Percentiles rank a stretch among this genome's conserved stretches.
Evolutionary conservation across 1,284 basidiomycete genomes (phyloP).

Genomic region (Rhodotorula glutinis): DNA sequence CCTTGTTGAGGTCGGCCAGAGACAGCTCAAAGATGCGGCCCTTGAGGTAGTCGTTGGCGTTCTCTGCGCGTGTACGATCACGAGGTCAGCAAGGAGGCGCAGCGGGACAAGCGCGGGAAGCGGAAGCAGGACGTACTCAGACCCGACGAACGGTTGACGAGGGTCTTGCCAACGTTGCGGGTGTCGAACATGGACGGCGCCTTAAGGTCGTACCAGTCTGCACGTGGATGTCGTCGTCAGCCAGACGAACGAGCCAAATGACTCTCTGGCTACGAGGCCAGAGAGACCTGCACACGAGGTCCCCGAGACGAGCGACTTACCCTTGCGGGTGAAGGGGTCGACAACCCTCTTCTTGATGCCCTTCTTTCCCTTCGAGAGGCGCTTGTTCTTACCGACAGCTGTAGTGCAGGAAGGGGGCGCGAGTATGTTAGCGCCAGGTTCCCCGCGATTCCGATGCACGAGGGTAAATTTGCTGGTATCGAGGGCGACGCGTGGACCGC

Average conservation of each 20-base stretch:
- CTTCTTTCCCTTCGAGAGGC: slow-evolving; percentile 99
- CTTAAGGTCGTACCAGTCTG: slow-evolving; percentile 99
- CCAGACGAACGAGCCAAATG: too few species aligned
- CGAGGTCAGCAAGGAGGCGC: neutral
- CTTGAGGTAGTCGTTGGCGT: slow-evolving; percentile 97
- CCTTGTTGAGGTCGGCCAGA: slow-evolving; percentile 97
- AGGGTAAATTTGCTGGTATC: too few species aligned
- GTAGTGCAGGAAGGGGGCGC: neutral
- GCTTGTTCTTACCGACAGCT: slow-evolving; percentile 78
- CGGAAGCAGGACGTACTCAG: slow-evolving; percentile 50
- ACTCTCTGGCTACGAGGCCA: too few species aligned
- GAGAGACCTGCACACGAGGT: too few species aligned
- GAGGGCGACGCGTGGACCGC: too few species aligned
- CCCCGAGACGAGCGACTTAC: too few species aligned
- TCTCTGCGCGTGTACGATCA: slow-evolving; percentile 60
- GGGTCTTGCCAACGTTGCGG: slow-evolving; percentile 96
- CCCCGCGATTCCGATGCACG: neutral
- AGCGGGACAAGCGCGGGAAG: neutral
- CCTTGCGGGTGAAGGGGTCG: slow-evolving; percentile 99
- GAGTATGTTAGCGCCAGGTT: neutral
- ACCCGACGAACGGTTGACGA: slow-evolving; percentile 97
- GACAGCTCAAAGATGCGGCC: slow-evolving; percentile 96
- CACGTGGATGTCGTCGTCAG: neutral
- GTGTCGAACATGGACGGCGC: slow-evolving; percentile 97
- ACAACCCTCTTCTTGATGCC: slow-evolving; percentile 97